A percentile compares a stretch with the other conserved stretches of the same genome.
phyloP scores from a whole-genome alignment of 2,329 filamentous ascomycete species.

The Xylaria sp. region DNA sequence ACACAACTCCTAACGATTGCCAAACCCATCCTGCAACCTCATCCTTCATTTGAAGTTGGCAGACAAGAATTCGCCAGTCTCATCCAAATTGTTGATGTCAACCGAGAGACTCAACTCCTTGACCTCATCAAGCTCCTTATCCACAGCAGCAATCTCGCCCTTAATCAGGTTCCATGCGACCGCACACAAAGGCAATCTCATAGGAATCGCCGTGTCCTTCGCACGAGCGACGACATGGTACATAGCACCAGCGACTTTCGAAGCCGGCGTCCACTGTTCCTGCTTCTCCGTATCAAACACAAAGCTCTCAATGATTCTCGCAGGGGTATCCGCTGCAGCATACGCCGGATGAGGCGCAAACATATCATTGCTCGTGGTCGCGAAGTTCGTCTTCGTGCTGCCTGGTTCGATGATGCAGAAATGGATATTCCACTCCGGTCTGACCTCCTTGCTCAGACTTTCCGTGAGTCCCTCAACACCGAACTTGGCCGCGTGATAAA shows the following conservation, averaged over 20 bases:
- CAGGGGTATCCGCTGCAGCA: conserved; percentile 12
- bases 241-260: conserved; percentile 17
- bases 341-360: conserved; percentile 16
- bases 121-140: conserved; percentile 18
- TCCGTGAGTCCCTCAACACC: conserved; percentile 22
- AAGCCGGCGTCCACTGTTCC: conserved; percentile 16
- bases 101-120: conserved; percentile 19
- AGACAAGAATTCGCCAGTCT: conserved; percentile 10
- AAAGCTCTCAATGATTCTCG: conserved; percentile 11
- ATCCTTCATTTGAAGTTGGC: background rate
- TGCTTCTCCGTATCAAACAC: conserved; percentile 9
- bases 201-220: conserved; percentile 13
- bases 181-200: conserved; percentile 15
- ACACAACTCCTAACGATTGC: no score
- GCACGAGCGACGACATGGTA: conserved; percentile 16
- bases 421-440: conserved; percentile 24
- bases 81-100: conserved; percentile 17
- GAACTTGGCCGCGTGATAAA: conserved; percentile 26
- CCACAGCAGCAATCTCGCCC: conserved; percentile 13
- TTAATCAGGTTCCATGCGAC: conserved; percentile 17
- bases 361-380: conserved; percentile 9
- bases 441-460: conserved; percentile 19
- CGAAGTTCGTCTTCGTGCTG: conserved; percentile 17
- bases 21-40: background rate
- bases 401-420: conserved; percentile 23